Conservation (phyloP, 345 rosid genomes). For the Erodium maritimum region DNA sequence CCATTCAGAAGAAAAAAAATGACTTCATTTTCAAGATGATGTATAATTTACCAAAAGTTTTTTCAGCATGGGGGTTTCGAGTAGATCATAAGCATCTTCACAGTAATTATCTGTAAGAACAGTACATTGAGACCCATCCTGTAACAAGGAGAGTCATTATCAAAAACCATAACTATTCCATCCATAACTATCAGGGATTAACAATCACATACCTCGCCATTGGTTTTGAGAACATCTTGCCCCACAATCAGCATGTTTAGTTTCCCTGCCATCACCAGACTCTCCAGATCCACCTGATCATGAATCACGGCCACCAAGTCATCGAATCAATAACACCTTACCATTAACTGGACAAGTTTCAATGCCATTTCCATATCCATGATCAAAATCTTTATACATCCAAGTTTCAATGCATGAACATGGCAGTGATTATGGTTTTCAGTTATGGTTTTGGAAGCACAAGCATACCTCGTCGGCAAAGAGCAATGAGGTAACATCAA, state of each 20-base stretch:
- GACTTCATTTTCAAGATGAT: background rate
- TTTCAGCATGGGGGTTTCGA: slow-evolving; percentile 33
- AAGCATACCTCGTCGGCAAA: slow-evolving; percentile 48
- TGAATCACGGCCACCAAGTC: too few species aligned
- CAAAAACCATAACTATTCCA: slow-evolving; percentile 8
- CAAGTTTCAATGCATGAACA: slow-evolving; percentile 6
- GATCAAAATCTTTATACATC: slow-evolving; percentile 21
- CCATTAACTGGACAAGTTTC: too few species aligned
- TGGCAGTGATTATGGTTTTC: background rate
- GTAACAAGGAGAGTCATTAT: too few species aligned
- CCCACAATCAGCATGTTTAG: slow-evolving; percentile 42
- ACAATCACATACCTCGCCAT: slow-evolving; percentile 28
- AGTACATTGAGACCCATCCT: slow-evolving; percentile 38
- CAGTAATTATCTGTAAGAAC: slow-evolving; percentile 55
- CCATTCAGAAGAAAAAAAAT: background rate
- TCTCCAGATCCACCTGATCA: slow-evolving; percentile 55
- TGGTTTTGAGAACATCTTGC: slow-evolving; percentile 39
- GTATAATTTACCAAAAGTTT: slow-evolving; percentile 35
- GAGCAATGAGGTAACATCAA: slow-evolving; percentile 40
- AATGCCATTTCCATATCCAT: too few species aligned
- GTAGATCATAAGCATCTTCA: slow-evolving; percentile 61
- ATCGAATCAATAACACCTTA: too few species aligned
- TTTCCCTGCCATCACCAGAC: slow-evolving; percentile 39
- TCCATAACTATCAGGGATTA: background rate
- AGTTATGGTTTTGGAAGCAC: background rate